phyloP scores from a whole-genome alignment of 345 rosid species.

The Eucalyptus sp. region DNA sequence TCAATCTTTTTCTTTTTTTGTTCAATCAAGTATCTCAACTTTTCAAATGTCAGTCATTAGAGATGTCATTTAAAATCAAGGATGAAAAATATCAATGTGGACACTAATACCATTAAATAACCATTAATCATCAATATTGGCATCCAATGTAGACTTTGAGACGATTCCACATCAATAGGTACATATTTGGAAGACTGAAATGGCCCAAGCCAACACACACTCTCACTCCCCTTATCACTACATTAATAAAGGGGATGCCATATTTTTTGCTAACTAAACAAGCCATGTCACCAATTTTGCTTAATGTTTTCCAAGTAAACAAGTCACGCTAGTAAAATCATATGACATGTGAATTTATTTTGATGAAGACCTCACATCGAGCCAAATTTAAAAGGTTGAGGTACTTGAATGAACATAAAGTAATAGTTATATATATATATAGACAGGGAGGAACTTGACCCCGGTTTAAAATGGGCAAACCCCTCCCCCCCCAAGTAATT shows the following conservation, averaged over 20 bases:
- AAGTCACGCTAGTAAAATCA: not conserved
- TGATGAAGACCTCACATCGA: not conserved
- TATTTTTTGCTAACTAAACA: no score
- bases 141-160: not conserved
- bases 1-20: rapidly evolving
- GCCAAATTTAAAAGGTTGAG: not conserved
- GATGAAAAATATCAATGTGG: rapidly evolving
- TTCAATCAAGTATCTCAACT: not conserved
- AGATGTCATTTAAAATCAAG: not conserved
- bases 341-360: not conserved
- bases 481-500: no score
- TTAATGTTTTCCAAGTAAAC: not conserved
- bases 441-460: no score
- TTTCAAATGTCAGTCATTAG: not conserved
- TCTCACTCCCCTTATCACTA: not conserved
- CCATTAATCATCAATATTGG: not conserved
- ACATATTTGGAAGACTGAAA: not conserved
- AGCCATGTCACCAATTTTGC: not conserved
- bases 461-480: no score
- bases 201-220: not conserved
- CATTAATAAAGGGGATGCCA: not conserved
- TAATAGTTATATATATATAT: no score
- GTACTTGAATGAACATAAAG: no score
- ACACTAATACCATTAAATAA: no score
- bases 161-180: not conserved